phyloP scores from a whole-genome alignment of 2,329 filamentous ascomycete species.

The Sporothrix euskadiensis region DNA sequence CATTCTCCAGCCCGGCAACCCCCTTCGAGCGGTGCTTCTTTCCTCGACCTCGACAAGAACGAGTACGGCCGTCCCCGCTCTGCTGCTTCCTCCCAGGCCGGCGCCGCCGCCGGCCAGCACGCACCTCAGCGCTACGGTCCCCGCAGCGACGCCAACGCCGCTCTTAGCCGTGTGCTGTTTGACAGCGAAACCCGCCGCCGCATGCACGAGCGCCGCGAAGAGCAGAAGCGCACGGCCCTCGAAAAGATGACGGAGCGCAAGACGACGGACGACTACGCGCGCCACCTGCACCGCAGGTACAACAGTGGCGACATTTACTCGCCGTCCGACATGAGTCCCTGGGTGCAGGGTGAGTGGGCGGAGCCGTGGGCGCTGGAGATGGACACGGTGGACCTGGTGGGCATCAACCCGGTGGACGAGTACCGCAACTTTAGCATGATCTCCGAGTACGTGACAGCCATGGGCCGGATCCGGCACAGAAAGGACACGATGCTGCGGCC shows the following conservation, averaged over 20 bases:
- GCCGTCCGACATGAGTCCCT: slow-evolving; percentile 81
- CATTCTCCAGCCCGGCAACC: not conserved
- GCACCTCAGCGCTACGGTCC: not conserved
- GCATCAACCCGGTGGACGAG: slow-evolving; percentile 76
- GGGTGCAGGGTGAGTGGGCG: slow-evolving; percentile 69
- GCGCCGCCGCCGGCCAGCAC: not conserved
- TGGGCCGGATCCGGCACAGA: slow-evolving; percentile 81
- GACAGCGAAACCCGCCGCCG: slow-evolving; percentile 29
- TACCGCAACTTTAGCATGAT: slow-evolving; percentile 96
- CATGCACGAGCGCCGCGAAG: slow-evolving; percentile 27
- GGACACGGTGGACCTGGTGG: slow-evolving; percentile 79
- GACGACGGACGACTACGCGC: slow-evolving; percentile 55
- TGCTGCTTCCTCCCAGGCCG: not conserved
- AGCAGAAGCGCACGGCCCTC: slow-evolving; percentile 38
- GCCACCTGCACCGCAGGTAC: slow-evolving; percentile 71
- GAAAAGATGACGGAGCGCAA: slow-evolving; percentile 46
- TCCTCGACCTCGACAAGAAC: slow-evolving; percentile 30
- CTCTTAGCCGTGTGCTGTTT: slow-evolving; percentile 30
- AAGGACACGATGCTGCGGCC: slow-evolving; percentile 75
- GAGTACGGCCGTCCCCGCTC: not conserved
- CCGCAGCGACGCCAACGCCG: slow-evolving; percentile 19
- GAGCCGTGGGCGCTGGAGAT: slow-evolving; percentile 52
- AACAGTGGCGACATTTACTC: slow-evolving; percentile 81
- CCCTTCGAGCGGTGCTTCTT: slow-evolving; percentile 29
- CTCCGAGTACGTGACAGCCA: slow-evolving; percentile 80